phyloP scores from a whole-genome alignment of 2,329 filamentous ascomycete species.

The Penicillium sp. region DNA sequence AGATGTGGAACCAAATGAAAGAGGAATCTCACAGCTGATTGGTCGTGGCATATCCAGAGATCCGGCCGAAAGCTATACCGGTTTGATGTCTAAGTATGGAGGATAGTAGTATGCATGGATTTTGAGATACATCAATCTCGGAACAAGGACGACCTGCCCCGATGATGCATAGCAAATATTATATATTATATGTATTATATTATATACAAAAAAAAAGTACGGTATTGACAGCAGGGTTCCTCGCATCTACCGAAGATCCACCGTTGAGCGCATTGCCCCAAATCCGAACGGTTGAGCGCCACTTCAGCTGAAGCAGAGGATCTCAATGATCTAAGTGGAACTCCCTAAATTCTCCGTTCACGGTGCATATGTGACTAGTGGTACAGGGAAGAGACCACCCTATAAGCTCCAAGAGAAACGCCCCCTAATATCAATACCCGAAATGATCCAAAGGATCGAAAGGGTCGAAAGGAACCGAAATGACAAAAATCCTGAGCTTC shows the following conservation, averaged over 20 bases:
- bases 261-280: conserved; percentile 10
- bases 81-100: too few species aligned
- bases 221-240: conserved; percentile 18
- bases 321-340: conserved; percentile 12
- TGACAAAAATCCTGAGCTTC: not conserved
- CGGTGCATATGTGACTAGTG: not conserved
- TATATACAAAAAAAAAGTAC: too few species aligned
- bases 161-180: not conserved
- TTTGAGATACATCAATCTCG: not conserved
- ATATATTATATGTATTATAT: not conserved
- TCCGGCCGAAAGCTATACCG: not conserved
- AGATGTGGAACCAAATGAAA: conserved; percentile 16
- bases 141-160: not conserved
- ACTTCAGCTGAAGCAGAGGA: conserved; percentile 9
- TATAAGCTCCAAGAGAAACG: not conserved
- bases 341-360: not conserved
- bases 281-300: conserved; percentile 17
- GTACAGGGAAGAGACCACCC: not conserved
- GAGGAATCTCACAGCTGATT: not conserved
- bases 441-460: not conserved
- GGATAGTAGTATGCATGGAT: not conserved
- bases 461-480: not conserved
- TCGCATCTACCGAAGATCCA: conserved; percentile 18
- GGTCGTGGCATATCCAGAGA: not conserved
- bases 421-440: not conserved